These are phyloP conservation scores for Tubosaeta sp. DNA, from an alignment of 768 basidiomycete genomes.

Conservation along the genomic window DNA sequence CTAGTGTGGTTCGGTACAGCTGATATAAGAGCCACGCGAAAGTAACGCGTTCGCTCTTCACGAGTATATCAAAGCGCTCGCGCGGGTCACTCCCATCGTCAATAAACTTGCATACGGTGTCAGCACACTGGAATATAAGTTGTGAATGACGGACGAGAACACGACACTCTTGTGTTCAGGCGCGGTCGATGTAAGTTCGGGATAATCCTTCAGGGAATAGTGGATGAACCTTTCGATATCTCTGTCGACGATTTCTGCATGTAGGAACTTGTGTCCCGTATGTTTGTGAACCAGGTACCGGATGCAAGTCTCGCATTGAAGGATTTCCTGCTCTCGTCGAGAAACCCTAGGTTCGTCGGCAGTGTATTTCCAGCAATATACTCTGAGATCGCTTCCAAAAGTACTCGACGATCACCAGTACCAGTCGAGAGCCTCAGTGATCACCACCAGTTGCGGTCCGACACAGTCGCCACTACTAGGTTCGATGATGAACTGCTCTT, in stretches of 20 bases:
- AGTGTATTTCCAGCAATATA: background rate
- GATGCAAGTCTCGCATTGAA: background rate
- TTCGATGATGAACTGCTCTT: no score
- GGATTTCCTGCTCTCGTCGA: conserved; percentile 16
- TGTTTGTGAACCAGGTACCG: background rate
- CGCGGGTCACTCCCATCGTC: background rate
- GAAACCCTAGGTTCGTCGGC: conserved; percentile 13
- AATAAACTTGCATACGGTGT: background rate
- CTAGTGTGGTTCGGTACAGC: background rate
- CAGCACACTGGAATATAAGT: background rate
- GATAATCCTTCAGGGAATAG: background rate
- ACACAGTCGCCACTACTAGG: conserved; percentile 14
- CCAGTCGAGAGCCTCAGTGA: conserved; percentile 30
- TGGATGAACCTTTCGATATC: conserved; percentile 2
- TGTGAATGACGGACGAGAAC: background rate
- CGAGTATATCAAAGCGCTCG: background rate
- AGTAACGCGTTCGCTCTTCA: background rate
- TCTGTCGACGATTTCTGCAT: background rate
- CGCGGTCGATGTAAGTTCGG: background rate
- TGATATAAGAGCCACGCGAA: background rate
- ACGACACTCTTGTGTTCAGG: background rate
- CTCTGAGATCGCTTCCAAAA: no score
- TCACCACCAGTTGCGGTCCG: conserved; percentile 24
- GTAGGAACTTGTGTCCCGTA: background rate
- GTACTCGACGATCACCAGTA: conserved; percentile 7